Percentiles rank a stretch among this genome's conserved stretches.
phyloP scores from a whole-genome alignment of 2,329 filamentous ascomycete genomes.

The Epichloe glyceriae region DNA sequence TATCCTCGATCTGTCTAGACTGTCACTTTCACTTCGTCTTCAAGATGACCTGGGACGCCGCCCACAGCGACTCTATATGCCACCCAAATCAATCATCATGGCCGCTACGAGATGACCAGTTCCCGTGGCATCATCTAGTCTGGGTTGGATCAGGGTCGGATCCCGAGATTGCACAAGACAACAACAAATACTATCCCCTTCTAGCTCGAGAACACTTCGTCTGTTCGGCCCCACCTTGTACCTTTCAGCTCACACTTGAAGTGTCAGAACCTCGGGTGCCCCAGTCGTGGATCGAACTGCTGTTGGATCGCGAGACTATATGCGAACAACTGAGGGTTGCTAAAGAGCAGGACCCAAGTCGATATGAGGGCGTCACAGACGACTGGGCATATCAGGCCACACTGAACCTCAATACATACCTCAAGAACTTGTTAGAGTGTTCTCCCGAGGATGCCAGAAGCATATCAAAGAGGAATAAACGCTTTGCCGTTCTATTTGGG shows the following conservation, averaged over 20 bases:
- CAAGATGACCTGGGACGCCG: constrained; percentile 21
- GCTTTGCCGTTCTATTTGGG: constrained; percentile 41
- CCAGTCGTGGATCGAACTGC: constrained; percentile 26
- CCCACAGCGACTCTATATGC: constrained; percentile 18
- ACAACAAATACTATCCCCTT: constrained; percentile 26
- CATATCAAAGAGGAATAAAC: constrained; percentile 44
- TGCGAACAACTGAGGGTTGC: constrained; percentile 25
- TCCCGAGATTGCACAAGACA: constrained; percentile 12
- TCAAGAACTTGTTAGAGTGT: constrained; percentile 34
- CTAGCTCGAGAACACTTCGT: constrained; percentile 24
- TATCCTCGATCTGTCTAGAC: constrained; percentile 27
- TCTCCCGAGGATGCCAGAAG: constrained; percentile 24
- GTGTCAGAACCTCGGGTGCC: constrained; percentile 36
- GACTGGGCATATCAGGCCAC: constrained; percentile 28
- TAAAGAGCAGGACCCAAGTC: constrained; percentile 30
- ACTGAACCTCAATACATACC: constrained; percentile 35
- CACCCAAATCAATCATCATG: constrained; percentile 19
- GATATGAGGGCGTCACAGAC: constrained; percentile 31
- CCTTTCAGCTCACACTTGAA: constrained; percentile 31
- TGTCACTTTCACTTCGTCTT: constrained; percentile 31
- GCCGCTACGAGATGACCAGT: constrained; percentile 21
- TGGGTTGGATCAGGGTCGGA: constrained; percentile 21
- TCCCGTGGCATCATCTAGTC: constrained; percentile 26
- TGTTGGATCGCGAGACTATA: constrained; percentile 34
- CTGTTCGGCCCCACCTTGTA: constrained; percentile 30